Evolutionary conservation across 2,329 filamentous ascomycete species (phyloP), one percentile per base, ranked within the genome.

Genomic region (Parafenestella ontariensis): DNA sequence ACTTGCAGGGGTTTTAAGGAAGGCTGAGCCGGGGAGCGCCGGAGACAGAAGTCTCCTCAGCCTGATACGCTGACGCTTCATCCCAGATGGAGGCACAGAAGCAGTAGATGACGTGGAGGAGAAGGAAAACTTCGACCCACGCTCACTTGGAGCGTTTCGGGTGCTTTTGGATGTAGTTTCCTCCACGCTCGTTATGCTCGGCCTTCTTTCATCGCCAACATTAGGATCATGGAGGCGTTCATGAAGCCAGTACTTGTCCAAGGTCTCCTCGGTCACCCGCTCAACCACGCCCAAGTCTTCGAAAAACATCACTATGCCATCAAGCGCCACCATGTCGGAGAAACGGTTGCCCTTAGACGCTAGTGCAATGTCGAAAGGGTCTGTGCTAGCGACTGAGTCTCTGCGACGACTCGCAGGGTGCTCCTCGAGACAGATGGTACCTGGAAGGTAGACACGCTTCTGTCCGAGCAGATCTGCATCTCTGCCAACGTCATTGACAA

Each of bases 221-320:
- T 20, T 8, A 23, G 40, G 44, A 26, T 18, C 39, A 21, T 21
- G 37, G 17, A 29, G 43, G 24, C 37, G 45, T n/a, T 59, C 46
- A n/a, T 54, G 46, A 45, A 66, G 53, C 73, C 72, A 76, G 53
- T 64, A 76, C 49, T 55, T 61, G 49, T 76, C 72, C 55, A 73
- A 37, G 21, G 64, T 68, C 17, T 58, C 59, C 34, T 73, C 69
- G 6, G 69, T 66, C 11, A 65, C 54, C 26, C 62, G 45, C 5
- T 65, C 64, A 7, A 70, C 67, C n/a, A 78, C 67, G 13, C 72
- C 73, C 42, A 79, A 74, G 3, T 68, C 69, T 20, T 76, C 70
- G 45, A 81, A 79, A 63, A 74, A 80, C 37, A 71, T 70, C 43
- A 76, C 75, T n/a, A 79, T 69, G 24, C 76, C 71, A 20, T 81